phyloP scores from a whole-genome alignment of 805 yeast species.

The Pichia thaimueangensis region DNA sequence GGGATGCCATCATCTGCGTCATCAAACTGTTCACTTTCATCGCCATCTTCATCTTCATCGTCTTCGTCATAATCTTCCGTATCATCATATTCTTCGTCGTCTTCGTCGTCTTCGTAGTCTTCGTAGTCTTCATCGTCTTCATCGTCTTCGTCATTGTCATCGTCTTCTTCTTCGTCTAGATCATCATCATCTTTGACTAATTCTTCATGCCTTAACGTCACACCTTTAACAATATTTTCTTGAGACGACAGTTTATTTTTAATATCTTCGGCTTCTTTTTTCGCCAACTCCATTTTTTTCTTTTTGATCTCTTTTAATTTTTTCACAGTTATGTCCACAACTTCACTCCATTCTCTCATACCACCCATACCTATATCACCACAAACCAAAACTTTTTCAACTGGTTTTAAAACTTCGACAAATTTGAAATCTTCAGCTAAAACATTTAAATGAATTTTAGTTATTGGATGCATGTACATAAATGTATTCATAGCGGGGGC shows the following conservation, averaged over 20 bases:
- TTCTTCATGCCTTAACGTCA: conserved; percentile 6
- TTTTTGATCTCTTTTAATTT: conserved; percentile 60
- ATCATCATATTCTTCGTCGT: conserved; percentile 5
- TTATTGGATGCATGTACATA: conserved; percentile 83
- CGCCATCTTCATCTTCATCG: conserved; percentile 3
- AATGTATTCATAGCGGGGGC: conserved; percentile 97
- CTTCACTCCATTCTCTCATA: conserved; percentile 96
- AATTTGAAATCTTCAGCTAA: conserved; percentile 90
- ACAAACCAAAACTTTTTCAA: conserved; percentile 88
- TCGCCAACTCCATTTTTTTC: conserved; percentile 41
- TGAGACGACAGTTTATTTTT: no score
- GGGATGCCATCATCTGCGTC: neutral
- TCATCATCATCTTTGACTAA: neutral
- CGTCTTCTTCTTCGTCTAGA: conserved; percentile 3
- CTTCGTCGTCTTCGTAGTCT: conserved; percentile 6
- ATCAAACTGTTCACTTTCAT: conserved; percentile 1
- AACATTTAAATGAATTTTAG: conserved; percentile 72
- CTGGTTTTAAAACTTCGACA: conserved; percentile 90
- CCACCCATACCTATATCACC: conserved; percentile 99
- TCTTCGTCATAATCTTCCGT: conserved; percentile 5
- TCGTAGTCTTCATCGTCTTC: conserved; percentile 7
- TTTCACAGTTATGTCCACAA: conserved; percentile 76
- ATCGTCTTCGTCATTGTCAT: conserved; percentile 5
- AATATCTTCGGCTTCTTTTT: conserved; percentile 37
- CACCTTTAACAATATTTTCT: conserved; percentile 22